Base-by-base conservation (phyloP, 208 protist genomes). In the Crithidia mellificae region DNA sequence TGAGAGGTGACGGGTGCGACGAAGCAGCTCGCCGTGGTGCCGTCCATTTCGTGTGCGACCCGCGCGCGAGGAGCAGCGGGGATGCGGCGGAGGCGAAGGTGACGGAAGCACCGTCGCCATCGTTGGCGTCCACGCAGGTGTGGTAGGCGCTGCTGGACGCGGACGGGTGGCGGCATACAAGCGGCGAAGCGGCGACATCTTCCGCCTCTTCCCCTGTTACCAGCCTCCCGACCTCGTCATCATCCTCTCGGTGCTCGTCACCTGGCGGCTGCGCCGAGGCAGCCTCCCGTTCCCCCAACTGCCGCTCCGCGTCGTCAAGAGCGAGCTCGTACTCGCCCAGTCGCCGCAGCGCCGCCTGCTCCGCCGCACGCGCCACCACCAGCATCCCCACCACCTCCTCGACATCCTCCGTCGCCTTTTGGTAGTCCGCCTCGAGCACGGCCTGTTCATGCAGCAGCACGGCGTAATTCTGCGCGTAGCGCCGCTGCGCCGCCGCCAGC, bases 331-430 rank as follows among this genome's bases (percentile, higher is more conserved):
- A 47, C 51, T 73, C 68, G 39, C 47, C 27, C 41, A 53, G 36
- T 9, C 68, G 61, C 22, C 68, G 68, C 68, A 73, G 36, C 17
- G 68, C 68, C 17, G 68, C 68, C 38, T 61, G 68, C 34, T 73
- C 68, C 14, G 68, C 68, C 11, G 68, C 68, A 38, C 68, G 56
- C 7, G 68, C 58, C 1, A 66, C 68, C 6, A 61, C 50, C 68
- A 73, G 12, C 68, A 73, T 56, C 1, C 50, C 68, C 38, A 65
- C 57, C 6, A 66, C 17, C 41, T 65, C 27, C 38, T 73, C 68
- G 27, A 66, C 38, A 29, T 73, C 58, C 20, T 65, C 50, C 1
- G 58, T 46, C 27, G 57, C 68, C 25, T 59, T 65, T 3, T 44
- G 49, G 17, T 46, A 52, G 41, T 66, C 57, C 7, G 43, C 44